Base-by-base conservation (phyloP, 2,329 filamentous ascomycete species). In the Paecilomyces formosus region DNA sequence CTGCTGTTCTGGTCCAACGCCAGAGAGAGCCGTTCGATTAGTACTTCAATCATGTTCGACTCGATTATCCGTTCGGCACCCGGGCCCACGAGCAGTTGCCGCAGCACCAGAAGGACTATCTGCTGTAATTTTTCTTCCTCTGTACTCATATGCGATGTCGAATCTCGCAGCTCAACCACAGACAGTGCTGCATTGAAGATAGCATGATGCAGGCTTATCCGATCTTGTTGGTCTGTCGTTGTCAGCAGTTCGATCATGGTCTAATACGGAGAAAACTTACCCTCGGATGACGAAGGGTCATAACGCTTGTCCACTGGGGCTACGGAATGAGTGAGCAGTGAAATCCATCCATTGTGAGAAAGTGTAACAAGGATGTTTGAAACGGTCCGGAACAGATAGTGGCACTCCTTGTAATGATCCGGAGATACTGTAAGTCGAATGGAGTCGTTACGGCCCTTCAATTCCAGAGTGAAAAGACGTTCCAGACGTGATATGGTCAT, bases 351-450 rank as follows among this genome's bases (percentile, higher is more conserved):
- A 55, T 82, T 81, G 53, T 88, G 85, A 21, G 82, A 88, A 58
- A 85, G 84, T 72, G 85, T 86, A 26, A 83, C 80, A 15, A 96
- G 76, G 26, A 95, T 81, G 63, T 90, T 88, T 4, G 86, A 86
- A 1, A 96, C 72, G 1, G 88, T 88, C 55, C 85, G 84, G 21
- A 97, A 75, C 66, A 93, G 88, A 71, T 96, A 95, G 2, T 90
- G 76, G 61, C 87, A 90, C 58, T 92, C 82, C 61, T 89, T 88
- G 7, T 92, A 79, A 63, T 95, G 89, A 62, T 91, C 85, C 1
- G 64, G 57, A 3, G 66, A 69, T 26, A 72, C 61, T 6, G 85
- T 80, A 2, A 74, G 80, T 6, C 61, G 58, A 31, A 60, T 57
- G 9, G 57, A 52, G 50, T 65, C 63, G 33, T 53, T 54, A 7